Percentiles rank a stretch among this genome's conserved stretches.
These are phyloP conservation scores for Cerioporus squamosus DNA, from an alignment of 1,284 basidiomycete genomes.

Conservation along the genomic window DNA sequence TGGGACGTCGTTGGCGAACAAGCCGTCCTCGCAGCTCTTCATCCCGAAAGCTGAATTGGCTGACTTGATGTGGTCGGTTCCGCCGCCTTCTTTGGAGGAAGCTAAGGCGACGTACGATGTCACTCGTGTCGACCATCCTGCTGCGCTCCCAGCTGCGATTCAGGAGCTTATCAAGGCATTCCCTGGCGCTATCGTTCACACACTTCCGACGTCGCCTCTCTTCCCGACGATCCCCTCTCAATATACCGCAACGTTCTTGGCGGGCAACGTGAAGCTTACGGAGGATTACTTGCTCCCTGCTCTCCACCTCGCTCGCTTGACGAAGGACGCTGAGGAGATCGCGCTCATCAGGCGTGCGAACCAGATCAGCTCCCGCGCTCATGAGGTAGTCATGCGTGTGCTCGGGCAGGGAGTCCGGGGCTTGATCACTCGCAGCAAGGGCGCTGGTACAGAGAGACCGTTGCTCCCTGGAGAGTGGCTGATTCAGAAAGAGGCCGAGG, in stretches of 20 bases:
- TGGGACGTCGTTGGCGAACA: constrained; percentile 48
- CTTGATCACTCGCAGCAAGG: constrained; percentile 49
- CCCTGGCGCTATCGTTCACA: constrained; percentile 64
- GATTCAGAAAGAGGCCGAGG: constrained; percentile 89
- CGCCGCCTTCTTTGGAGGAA: constrained; percentile 73
- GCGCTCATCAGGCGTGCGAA: constrained; percentile 78
- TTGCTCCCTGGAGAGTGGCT: constrained; percentile 79
- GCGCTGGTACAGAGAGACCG: constrained; percentile 54
- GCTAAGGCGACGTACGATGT: constrained; percentile 62
- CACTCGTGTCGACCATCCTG: constrained; percentile 55
- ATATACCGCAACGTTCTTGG: constrained; percentile 44
- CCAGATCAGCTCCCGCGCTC: constrained; percentile 84
- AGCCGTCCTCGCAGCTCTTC: constrained; percentile 65
- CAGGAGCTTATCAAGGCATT: constrained; percentile 57
- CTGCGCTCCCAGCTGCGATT: constrained; percentile 55
- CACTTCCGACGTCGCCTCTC: constrained; percentile 60
- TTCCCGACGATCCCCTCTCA: constrained; percentile 56
- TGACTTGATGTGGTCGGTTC: constrained; percentile 85
- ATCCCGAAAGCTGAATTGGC: constrained; percentile 74
- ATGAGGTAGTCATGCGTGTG: constrained; percentile 90
- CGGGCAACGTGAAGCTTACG: constrained; percentile 44
- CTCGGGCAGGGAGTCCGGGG: constrained; percentile 74
- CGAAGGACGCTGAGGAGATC: constrained; percentile 79
- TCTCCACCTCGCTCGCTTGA: constrained; percentile 76
- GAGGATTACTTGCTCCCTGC: constrained; percentile 72